phyloP scores from a whole-genome alignment of 495 filamentous ascomycete genomes.

The Talaromyces nanjingensis region DNA sequence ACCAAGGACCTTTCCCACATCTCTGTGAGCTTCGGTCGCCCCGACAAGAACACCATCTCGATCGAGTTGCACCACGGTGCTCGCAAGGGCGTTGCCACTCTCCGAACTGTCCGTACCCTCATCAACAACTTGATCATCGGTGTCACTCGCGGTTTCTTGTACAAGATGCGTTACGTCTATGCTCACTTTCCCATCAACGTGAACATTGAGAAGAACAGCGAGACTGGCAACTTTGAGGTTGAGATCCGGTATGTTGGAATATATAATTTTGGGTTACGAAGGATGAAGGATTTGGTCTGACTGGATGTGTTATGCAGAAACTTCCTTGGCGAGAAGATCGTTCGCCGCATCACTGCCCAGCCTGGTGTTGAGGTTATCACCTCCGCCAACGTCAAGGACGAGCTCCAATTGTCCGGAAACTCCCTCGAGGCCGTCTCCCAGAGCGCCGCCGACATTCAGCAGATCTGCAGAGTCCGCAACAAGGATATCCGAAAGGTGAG shows the following conservation, averaged over 20 bases:
- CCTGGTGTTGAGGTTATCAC: constrained; percentile 82
- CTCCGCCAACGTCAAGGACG: constrained; percentile 91
- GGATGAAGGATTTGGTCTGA: not conserved
- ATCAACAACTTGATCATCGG: constrained; percentile 98
- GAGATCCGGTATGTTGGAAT: constrained; percentile 83
- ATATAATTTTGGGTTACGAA: not conserved
- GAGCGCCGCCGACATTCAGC: constrained; percentile 97
- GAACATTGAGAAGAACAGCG: constrained; percentile 92
- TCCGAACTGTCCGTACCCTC: constrained; percentile 92
- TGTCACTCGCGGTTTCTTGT: constrained; percentile 98
- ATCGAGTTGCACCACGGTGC: constrained; percentile 97
- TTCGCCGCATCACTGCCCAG: constrained; percentile 83
- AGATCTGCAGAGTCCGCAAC: constrained; percentile 97
- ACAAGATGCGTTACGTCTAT: constrained; percentile 99
- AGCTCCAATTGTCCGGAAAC: constrained; percentile 89
- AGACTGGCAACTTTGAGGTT: constrained; percentile 81
- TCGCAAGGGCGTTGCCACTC: constrained; percentile 94
- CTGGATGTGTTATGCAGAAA: constrained; percentile 51
- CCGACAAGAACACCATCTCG: constrained; percentile 72
- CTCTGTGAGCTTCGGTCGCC: constrained; percentile 86
- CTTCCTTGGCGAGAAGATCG: constrained; percentile 99
- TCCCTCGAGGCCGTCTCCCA: constrained; percentile 95
- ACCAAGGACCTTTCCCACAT: constrained; percentile 93
- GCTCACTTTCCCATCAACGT: constrained; percentile 99
- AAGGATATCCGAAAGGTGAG: constrained; percentile 99